Base-by-base conservation (phyloP, 495 filamentous ascomycete genomes). In the Apodospora peruviana region DNA sequence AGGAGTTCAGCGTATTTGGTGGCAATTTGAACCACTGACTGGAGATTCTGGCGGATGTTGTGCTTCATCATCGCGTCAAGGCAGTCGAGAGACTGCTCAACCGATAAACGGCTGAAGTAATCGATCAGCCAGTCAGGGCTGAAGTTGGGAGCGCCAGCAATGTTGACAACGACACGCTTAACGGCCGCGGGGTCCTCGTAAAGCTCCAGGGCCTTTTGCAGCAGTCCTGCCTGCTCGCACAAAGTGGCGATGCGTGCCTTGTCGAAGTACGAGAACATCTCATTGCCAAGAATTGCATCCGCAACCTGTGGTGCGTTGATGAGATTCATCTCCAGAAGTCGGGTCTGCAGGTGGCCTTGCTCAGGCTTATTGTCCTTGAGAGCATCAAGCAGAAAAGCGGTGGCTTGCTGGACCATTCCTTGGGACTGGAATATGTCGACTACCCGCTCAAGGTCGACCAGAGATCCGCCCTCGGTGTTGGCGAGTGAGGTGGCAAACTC, bases 1-100 rank as follows among this genome's bases (percentile, higher is more conserved):
- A 99, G 77, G 11, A 96, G 84, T 62, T 99, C 93, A 2, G 93
- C 96, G 66, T 95, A 99, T 68, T 97, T 97, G 59, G 91, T 96
- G 14, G 91, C 90, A 51, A 96, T 84, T 64, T 93, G 89, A 45
- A 96, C 87, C 18, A 96, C 94, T 10, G 90, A 81, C 66, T 91
- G 88, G 41, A 99, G 79, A 64, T 96, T 96, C 68, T 95, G 90
- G 53, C 93, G 93, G 57, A 99, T 97, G 67, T 97, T 97, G 62
- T 79, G 74, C 64, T 86, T 86, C 60, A 99, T 75, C 93, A 99
- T 99, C 35, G 90, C 91, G 58, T 96, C 87, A 60, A 99, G 68
- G 69, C 89, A 95, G 41, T 97, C 93, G 20, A 97, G 61, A 9
- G 89, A 91, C 64, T 96, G 90, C 57, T 99, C 93, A 17, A 97